phyloP scores from a whole-genome alignment of 1,139 yeast genomes.

The Yamadazyma sp. region DNA sequence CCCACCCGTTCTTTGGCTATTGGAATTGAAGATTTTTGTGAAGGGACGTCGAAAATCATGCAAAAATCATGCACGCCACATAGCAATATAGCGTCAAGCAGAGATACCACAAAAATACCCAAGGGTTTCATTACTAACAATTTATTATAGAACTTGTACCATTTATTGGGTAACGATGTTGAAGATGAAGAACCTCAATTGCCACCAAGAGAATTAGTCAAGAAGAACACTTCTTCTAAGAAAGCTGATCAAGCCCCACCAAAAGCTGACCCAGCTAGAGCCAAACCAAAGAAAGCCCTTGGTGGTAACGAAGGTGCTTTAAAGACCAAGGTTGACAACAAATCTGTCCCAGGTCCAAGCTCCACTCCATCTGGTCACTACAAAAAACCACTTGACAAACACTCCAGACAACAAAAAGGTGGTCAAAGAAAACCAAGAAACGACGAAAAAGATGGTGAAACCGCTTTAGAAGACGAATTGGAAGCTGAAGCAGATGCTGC shows the following conservation, averaged over 20 bases:
- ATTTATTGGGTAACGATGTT: constrained; percentile 72
- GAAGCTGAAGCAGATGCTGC: constrained; percentile 67
- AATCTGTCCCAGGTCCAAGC: constrained; percentile 59
- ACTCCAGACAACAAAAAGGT: constrained; percentile 76
- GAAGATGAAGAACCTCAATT: constrained; percentile 64
- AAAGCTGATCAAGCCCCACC: constrained; percentile 86
- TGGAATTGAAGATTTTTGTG: too few relatives aligned
- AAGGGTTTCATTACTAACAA: too few relatives aligned
- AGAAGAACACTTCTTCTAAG: constrained; percentile 81
- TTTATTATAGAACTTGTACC: constrained; percentile 43
- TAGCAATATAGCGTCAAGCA: too few relatives aligned
- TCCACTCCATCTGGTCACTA: constrained; percentile 53
- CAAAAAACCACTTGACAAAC: constrained; percentile 76
- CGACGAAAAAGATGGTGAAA: constrained; percentile 70
- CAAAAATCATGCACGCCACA: too few relatives aligned
- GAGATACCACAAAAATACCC: too few relatives aligned
- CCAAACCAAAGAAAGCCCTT: constrained; percentile 70
- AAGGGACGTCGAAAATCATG: not conserved
- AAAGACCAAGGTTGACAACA: constrained; percentile 77
- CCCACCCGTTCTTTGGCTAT: too few relatives aligned
- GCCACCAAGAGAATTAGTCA: constrained; percentile 75
- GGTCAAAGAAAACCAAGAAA: constrained; percentile 82
- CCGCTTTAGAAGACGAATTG: constrained; percentile 51
- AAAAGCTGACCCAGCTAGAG: constrained; percentile 77
- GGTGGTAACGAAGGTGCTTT: constrained; percentile 91